Evolutionary conservation across 805 yeast genomes (phyloP), one percentile per base, ranked within the genome.

Genomic region (Teunomyces atbi): DNA sequence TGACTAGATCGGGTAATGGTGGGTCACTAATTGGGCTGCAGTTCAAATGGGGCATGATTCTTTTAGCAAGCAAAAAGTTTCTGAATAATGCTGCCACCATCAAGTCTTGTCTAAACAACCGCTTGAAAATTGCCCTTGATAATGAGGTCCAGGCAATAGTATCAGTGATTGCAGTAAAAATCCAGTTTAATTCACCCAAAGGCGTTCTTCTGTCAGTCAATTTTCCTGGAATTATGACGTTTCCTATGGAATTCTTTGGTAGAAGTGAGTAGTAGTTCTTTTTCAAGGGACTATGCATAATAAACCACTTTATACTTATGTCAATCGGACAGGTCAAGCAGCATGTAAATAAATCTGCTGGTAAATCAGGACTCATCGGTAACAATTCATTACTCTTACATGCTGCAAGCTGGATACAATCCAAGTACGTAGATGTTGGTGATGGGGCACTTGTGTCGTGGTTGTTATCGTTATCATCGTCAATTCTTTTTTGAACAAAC

Each of bases 1-100:
- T 82, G 5, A 84, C 79, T 11, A 82, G 71, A 45, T 89, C 94
- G 0, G 99, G 98, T 32, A 94, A 69, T 7, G 87, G 89, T 1
- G 99, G 99, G 52, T 89, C 95, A 13, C 96, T 89, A 2, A 91
- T 82, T 1, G 99, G 98, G 60, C 90, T 95, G 62, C 97, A 91
- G 49, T 91, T 90, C 54, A 86, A 83, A 56, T 86, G 83, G 2
- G 96, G 90, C 97, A 94, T 89, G 35, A 94, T 86, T 53, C 97
- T 78, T 59, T 88, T 91, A 0, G 99, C 99, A 16, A 94, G 71
- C 20, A 94, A 64, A 60, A 94, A 94, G 68, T 94, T 94, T 54
- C 99, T 78, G 66, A 94, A 94, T 51, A 94, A 71, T 0, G 97
- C 97, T 2, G 98, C 97, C 7, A 94, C 96, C 84, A 94, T 91